These are phyloP conservation scores for Pseudopyricularia javanii DNA, from an alignment of 2,329 filamentous ascomycete genomes.

Conservation along the genomic window DNA sequence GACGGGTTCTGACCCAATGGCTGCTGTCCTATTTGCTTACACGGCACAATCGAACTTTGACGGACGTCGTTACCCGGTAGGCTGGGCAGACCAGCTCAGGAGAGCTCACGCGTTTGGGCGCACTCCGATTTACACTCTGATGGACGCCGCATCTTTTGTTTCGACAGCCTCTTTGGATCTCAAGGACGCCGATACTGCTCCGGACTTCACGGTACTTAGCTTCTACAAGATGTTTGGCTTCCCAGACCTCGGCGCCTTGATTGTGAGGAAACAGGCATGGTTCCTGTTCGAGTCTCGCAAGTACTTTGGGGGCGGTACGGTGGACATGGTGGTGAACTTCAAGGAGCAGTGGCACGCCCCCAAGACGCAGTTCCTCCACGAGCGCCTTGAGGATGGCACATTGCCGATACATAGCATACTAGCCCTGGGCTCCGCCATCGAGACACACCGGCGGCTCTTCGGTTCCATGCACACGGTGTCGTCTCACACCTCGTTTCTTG, in stretches of 20 bases:
- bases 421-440: slow-evolving; percentile 64
- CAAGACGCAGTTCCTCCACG: slow-evolving; percentile 62
- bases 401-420: slow-evolving; percentile 83
- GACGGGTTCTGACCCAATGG: neutral
- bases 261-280: slow-evolving; percentile 63
- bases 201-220: slow-evolving; percentile 80
- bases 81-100: slow-evolving; percentile 41
- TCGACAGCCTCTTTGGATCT: slow-evolving; percentile 70
- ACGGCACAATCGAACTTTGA: slow-evolving; percentile 92
- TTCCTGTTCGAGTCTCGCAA: slow-evolving; percentile 50
- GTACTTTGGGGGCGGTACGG: slow-evolving; percentile 92
- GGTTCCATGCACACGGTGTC: slow-evolving; percentile 58
- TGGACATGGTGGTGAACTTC: slow-evolving; percentile 74
- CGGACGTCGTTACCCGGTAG: slow-evolving; percentile 59
- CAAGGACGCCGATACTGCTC: slow-evolving; percentile 42
- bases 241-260: slow-evolving; percentile 75
- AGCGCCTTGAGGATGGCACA: slow-evolving; percentile 81
- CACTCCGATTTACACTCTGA: slow-evolving; percentile 33
- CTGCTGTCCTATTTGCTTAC: slow-evolving; percentile 52
- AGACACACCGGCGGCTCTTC: slow-evolving; percentile 57
- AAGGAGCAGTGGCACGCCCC: slow-evolving; percentile 73
- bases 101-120: neutral
- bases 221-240: slow-evolving; percentile 99
- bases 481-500: slow-evolving; percentile 57
- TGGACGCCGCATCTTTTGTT: slow-evolving; percentile 75